Evolutionary conservation across 768 basidiomycete genomes (phyloP), one percentile per base, ranked within the genome.

Genomic region (Mycena haematopus): DNA sequence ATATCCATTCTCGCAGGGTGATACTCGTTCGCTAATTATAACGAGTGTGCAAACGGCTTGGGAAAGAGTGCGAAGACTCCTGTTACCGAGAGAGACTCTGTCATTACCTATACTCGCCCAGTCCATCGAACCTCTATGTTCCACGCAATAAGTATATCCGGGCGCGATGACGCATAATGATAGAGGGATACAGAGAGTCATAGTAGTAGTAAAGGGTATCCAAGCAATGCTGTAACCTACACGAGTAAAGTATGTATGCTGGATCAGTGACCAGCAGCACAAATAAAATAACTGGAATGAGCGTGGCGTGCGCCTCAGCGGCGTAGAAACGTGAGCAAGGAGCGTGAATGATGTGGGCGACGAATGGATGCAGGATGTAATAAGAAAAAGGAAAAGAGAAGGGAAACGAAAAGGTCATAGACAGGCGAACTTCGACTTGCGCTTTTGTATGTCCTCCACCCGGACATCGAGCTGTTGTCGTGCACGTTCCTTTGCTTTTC

Each of bases 351-450:
- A 60, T 62, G 60, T 55, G 46, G 27, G 55, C 52, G 35, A 58
- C 11, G 47, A 63, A 66, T 55, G 50, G 45, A 54, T 64, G 58
- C 58, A 60, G 49, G 47, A 58, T 64, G 58, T 56, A 60, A 59
- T 58, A 52, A 54, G 45, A 66, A 68, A 66, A 65, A 56, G 56
- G 54, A 65, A 53, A 53, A 59, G 56, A 54, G 55, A 62, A 56
- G 55, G 42, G 49, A 65, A 52, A 63, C 53, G 36, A 25, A 53
- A 52, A 61, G 56, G 65, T 84, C 81, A 95, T 75, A 95, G 83
- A 77, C 93, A 95, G 56, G 89, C 91, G 76, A 94, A 96, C 79
- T 96, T 96, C 65, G 92, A 94, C 80, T 94, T 95, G 63, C 92
- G 89, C 78, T 84, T 85, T 73, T 83, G 82, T 44, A 94, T 79